Conservation (phyloP, 2,329 filamentous ascomycete genomes). For the Pestalotiopsis sp. region DNA sequence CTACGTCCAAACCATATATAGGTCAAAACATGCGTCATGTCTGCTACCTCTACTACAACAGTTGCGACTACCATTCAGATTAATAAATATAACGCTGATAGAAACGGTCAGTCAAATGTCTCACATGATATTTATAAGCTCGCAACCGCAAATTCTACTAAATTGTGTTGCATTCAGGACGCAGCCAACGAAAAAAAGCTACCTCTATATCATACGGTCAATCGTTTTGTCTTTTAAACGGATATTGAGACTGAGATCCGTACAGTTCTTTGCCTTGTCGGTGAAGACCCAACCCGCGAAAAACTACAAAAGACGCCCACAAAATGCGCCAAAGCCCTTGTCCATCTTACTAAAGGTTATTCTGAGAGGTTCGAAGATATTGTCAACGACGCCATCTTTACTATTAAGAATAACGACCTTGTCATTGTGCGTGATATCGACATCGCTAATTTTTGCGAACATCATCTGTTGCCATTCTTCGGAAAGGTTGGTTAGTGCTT, state of each 20-base stretch:
- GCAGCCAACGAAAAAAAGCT: neutral
- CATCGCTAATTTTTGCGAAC: constrained; percentile 87
- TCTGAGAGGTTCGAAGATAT: constrained; percentile 87
- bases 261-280: constrained; percentile 66
- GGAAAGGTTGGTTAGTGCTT: constrained; percentile 58
- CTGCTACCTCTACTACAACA: too few species aligned
- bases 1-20: too few species aligned
- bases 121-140: too few species aligned
- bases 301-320: constrained; percentile 70
- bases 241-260: constrained; percentile 26
- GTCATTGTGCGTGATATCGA: constrained; percentile 97
- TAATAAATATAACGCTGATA: too few species aligned
- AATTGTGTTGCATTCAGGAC: too few species aligned
- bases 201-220: neutral
- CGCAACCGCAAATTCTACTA: too few species aligned
- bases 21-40: too few species aligned
- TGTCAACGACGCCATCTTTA: constrained; percentile 88
- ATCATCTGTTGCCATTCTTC: constrained; percentile 90
- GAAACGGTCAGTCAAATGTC: too few species aligned
- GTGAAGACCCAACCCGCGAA: constrained; percentile 64
- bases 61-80: too few species aligned
- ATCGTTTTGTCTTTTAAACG: neutral
- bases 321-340: constrained; percentile 88
- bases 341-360: constrained; percentile 92
- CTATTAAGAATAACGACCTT: constrained; percentile 91